Conservation (phyloP, 192 early-diverging fungal species). For the Coemansia sp. region DNA sequence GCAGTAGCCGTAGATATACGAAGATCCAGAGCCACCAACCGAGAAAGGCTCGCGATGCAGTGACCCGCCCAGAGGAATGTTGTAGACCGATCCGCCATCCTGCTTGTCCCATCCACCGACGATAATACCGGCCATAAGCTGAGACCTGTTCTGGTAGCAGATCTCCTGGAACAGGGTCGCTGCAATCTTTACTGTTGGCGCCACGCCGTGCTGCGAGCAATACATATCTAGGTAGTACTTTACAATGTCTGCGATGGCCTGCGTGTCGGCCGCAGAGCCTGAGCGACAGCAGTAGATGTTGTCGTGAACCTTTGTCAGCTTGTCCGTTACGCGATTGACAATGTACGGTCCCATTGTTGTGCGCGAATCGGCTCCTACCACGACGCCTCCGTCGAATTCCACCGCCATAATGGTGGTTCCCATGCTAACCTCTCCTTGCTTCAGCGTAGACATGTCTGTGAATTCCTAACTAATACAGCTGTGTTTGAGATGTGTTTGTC, state of each 20-base stretch:
- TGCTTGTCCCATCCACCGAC: conserved; percentile 96
- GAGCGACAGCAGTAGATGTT: conserved; percentile 96
- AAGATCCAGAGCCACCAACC: conserved; percentile 93
- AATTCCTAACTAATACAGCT: not conserved
- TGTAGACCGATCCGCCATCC: conserved; percentile 85
- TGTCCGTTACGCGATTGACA: conserved; percentile 97
- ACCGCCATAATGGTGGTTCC: conserved; percentile 99
- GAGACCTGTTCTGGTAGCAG: conserved; percentile 92
- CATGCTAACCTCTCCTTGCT: conserved; percentile 93
- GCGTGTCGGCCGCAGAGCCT: conserved; percentile 98
- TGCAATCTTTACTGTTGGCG: conserved; percentile 84
- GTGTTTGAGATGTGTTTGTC: too few relatives aligned
- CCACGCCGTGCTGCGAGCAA: conserved; percentile 79
- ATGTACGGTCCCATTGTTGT: conserved; percentile 96
- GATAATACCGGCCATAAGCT: conserved; percentile 90
- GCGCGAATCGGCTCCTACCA: conserved; percentile 96
- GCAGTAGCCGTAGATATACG: conserved; percentile 98
- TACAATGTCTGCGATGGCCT: conserved; percentile 97
- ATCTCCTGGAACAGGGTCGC: conserved; percentile 92
- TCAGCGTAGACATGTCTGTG: conserved; percentile 59
- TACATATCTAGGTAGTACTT: conserved; percentile 95
- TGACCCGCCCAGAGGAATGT: conserved; percentile 90
- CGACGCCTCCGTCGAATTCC: conserved; percentile 84
- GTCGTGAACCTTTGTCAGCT: conserved; percentile 94
- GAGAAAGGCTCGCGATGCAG: conserved; percentile 90